phyloP scores from a whole-genome alignment of 148 eudicot genomes.

The Cornus kousa region DNA sequence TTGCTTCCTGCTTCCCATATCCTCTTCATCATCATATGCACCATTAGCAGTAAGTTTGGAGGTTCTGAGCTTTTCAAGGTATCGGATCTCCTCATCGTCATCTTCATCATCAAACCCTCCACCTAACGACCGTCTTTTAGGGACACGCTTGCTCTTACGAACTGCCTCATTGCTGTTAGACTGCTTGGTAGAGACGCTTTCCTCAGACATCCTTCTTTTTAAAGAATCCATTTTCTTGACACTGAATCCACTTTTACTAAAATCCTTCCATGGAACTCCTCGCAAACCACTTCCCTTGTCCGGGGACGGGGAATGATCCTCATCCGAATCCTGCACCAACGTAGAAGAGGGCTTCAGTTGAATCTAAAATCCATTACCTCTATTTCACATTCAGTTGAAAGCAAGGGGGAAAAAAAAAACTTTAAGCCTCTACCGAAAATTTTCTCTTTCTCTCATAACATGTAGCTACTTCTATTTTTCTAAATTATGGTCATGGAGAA shows the following conservation, averaged over 20 bases:
- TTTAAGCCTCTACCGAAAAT: too few relatives aligned
- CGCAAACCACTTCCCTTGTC: conserved; percentile 11
- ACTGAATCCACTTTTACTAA: conserved; percentile 10
- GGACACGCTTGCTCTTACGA: conserved; percentile 42
- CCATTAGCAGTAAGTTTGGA: conserved; percentile 30
- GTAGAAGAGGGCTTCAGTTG: not conserved
- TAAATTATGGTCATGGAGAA: too few relatives aligned
- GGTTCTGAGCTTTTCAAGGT: conserved; percentile 58
- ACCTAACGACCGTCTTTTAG: conserved; percentile 34
- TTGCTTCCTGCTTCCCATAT: conserved; percentile 18
- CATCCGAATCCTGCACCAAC: conserved; percentile 15
- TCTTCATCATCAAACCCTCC: conserved; percentile 55
- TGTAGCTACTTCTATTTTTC: too few relatives aligned
- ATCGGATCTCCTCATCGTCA: conserved; percentile 71
- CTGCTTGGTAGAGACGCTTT: conserved; percentile 13
- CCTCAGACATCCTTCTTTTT: not conserved
- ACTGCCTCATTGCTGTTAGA: conserved; percentile 12
- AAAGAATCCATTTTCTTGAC: conserved; percentile 4
- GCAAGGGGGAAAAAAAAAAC: too few relatives aligned
- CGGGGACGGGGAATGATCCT: conserved; percentile 2
- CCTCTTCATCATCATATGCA: conserved; percentile 19
- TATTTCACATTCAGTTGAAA: not conserved
- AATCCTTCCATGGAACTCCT: conserved; percentile 22
- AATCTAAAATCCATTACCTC: not conserved
- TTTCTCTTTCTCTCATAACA: too few relatives aligned